Evolutionary conservation across 2,329 filamentous ascomycete species (phyloP).

Genomic region (Colletotrichum plurivorum): DNA sequence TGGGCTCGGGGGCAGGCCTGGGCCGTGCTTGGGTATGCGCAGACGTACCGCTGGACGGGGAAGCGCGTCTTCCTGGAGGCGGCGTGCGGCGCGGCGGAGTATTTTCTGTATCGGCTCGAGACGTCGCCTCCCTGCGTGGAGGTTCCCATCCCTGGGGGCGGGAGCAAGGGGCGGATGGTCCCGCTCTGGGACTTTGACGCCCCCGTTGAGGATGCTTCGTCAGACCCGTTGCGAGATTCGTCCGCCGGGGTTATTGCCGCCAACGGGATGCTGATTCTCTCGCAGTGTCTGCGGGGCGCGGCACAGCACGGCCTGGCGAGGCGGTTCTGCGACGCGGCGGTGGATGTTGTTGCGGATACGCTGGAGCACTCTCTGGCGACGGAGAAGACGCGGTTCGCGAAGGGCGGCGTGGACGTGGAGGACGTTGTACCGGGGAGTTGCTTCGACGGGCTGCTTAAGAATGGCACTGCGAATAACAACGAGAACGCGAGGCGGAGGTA

Average conservation of each 20-base stretch:
- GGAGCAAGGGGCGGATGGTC: slow-evolving; percentile 43
- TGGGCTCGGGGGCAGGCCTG: slow-evolving; percentile 66
- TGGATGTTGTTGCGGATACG: slow-evolving; percentile 41
- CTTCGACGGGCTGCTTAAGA: slow-evolving; percentile 51
- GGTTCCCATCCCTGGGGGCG: slow-evolving; percentile 30
- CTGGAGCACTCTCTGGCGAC: slow-evolving; percentile 43
- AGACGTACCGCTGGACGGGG: slow-evolving; percentile 63
- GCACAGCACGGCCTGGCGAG: slow-evolving; percentile 15
- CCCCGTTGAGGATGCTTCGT: slow-evolving; percentile 47
- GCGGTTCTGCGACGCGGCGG: slow-evolving; percentile 31
- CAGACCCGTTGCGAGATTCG: slow-evolving; percentile 50
- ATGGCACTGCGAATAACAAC: slow-evolving; percentile 53
- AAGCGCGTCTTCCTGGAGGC: slow-evolving; percentile 57
- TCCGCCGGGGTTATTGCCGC: slow-evolving; percentile 48
- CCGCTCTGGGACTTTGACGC: slow-evolving; percentile 64
- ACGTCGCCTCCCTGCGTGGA: slow-evolving; percentile 44
- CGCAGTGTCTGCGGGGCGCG: slow-evolving; percentile 39
- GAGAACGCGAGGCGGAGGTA: slow-evolving; percentile 46
- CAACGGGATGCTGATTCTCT: slow-evolving; percentile 47
- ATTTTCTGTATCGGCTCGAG: slow-evolving; percentile 59
- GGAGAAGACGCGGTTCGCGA: slow-evolving; percentile 44
- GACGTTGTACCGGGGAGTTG: slow-evolving; percentile 21
- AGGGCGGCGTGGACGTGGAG: slow-evolving; percentile 8
- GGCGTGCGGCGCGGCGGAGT: slow-evolving; percentile 59
- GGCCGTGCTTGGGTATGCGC: slow-evolving; percentile 63